These are phyloP conservation scores for Striga hermonthica DNA, from an alignment of 305 asterid genomes.

Conservation along the genomic window DNA sequence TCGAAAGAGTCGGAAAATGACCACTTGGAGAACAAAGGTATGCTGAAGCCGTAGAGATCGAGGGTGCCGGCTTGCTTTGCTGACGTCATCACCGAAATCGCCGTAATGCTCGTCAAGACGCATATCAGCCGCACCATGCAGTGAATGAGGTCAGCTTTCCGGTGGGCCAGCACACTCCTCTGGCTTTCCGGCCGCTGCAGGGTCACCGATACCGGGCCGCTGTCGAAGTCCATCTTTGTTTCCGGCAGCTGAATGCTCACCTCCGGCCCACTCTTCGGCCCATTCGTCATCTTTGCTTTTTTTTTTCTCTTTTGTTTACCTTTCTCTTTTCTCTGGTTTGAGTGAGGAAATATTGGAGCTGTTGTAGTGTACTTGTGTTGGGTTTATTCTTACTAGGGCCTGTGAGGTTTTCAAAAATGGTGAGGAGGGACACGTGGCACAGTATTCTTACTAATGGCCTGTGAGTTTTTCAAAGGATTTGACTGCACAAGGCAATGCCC, in stretches of 20 bases:
- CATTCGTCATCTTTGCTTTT: conserved; percentile 35
- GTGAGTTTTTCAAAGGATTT: conserved; percentile 13
- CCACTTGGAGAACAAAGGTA: conserved; percentile 62
- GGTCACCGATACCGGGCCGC: conserved; percentile 33
- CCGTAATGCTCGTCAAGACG: conserved; percentile 46
- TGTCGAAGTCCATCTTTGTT: conserved; percentile 39
- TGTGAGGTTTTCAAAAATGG: conserved; percentile 11
- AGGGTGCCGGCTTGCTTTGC: conserved; percentile 59
- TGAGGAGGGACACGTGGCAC: conserved; percentile 45
- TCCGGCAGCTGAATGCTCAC: conserved; percentile 60
- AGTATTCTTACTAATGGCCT: no score
- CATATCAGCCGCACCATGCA: conserved; percentile 42
- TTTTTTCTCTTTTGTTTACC: background rate
- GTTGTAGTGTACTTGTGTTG: background rate
- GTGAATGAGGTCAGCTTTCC: conserved; percentile 44
- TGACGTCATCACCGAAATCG: conserved; percentile 48
- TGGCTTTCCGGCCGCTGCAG: conserved; percentile 5
- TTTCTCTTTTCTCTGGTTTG: background rate
- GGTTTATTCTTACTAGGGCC: no score
- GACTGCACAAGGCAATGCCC: conserved; percentile 32
- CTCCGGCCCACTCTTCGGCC: no score
- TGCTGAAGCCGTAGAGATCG: conserved; percentile 57
- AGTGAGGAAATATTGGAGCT: conserved; percentile 15
- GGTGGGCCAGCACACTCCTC: background rate
- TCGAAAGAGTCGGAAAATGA: conserved; percentile 63